Base-by-base conservation (phyloP, 306 rosid species). In the Rosa chinensis region DNA sequence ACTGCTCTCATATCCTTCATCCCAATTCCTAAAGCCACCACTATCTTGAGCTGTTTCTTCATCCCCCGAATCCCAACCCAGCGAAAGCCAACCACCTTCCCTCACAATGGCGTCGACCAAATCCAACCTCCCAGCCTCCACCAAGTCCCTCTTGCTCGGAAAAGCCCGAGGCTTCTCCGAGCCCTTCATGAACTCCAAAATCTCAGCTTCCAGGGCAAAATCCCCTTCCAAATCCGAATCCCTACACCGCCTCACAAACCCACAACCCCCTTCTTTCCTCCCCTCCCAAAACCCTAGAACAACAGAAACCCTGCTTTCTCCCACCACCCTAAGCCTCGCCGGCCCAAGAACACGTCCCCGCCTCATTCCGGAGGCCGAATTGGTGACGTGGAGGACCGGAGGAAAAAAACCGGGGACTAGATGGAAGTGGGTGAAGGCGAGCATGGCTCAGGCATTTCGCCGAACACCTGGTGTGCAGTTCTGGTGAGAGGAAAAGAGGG, bases 401-500 rank as follows among this genome's bases (percentile, higher is more conserved):
- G 86, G 82, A 49, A 78, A 16, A 3, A 59, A 23, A 8, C 42
- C 58, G 48, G 20, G 77, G n/a, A 14, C 53, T 23, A 42, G 87
- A 62, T 69, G 83, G 9, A 85, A 69, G 43, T 77, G 20, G 64
- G 66, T 82, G 85, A 74, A 64, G 66, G 87, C 40, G 69, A 83
- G 89, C 98, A 96, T 96, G 90, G 90, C 74, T 96, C 90, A 87
- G 91, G 96, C 97, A 91, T 95, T 93, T 95, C 97, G 90, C 81
- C 89, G 88, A 95, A 84, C 90, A 88, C 80, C 48, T 78, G 50
- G 82, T 4, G 62, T 12, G 75, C 85, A 74, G 44, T 5, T 59
- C 2, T 10, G 73, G 28, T 6, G 77, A 78, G 17, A 82, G 64
- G 83, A 79, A 32, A 32, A 32, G 35, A 32, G 35, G 35, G 35